phyloP scores from a whole-genome alignment of 2,329 filamentous ascomycete genomes.

The Proliferodiscus dingleyae region DNA sequence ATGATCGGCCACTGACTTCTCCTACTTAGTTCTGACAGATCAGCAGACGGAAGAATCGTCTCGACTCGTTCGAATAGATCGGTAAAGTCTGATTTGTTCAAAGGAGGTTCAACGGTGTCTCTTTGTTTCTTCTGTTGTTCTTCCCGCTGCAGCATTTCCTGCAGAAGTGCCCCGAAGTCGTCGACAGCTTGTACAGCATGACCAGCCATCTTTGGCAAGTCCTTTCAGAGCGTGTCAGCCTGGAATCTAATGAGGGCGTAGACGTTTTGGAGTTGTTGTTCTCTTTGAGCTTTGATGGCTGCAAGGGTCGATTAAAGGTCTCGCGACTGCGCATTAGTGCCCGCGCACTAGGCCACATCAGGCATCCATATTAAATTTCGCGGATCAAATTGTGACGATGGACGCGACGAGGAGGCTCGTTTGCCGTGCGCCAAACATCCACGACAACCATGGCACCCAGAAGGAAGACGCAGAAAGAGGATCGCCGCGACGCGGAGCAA shows the following conservation, averaged over 20 bases:
- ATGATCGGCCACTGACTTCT: slow-evolving; percentile 63
- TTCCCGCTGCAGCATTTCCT: slow-evolving; percentile 54
- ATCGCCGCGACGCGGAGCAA: slow-evolving; percentile 35
- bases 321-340: slow-evolving; percentile 5
- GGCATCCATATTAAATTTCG: no score
- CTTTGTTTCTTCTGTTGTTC: slow-evolving; percentile 58
- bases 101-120: slow-evolving; percentile 64
- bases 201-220: slow-evolving; percentile 43
- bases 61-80: slow-evolving; percentile 43
- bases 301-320: background rate
- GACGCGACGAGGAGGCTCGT: slow-evolving; percentile 10
- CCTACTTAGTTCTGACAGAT: slow-evolving; percentile 31
- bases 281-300: background rate
- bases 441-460: slow-evolving; percentile 29
- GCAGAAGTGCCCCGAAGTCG: slow-evolving; percentile 49
- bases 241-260: background rate
- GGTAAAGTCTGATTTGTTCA: slow-evolving; percentile 64
- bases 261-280: background rate
- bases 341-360: slow-evolving; percentile 4
- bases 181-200: slow-evolving; percentile 50
- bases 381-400: background rate
- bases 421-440: slow-evolving; percentile 2
- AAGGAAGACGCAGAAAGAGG: slow-evolving; percentile 25
- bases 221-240: background rate
- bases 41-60: slow-evolving; percentile 32